phyloP scores from a whole-genome alignment of 768 basidiomycete genomes.

The Austroboletus festivus region DNA sequence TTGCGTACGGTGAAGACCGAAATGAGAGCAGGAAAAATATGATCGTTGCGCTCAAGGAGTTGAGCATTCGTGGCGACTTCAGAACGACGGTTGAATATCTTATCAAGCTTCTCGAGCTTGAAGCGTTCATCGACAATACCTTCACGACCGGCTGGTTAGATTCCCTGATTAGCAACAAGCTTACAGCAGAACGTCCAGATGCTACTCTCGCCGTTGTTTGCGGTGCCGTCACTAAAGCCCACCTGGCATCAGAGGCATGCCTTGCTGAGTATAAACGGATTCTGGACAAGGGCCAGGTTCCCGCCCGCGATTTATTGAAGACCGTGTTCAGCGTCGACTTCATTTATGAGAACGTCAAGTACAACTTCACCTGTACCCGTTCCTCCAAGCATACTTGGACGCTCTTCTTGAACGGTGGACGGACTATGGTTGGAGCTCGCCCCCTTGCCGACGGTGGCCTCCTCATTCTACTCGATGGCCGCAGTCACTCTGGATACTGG shows the following conservation, averaged over 20 bases:
- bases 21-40: conserved; percentile 96
- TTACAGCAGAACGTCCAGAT: conserved; percentile 97
- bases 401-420: conserved; percentile 93
- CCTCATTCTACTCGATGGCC: conserved; percentile 85
- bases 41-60: conserved; percentile 97
- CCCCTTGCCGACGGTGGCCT: conserved; percentile 94
- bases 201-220: conserved; percentile 90
- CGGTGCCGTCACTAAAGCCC: conserved; percentile 93
- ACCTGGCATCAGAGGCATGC: conserved; percentile 85
- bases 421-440: conserved; percentile 88
- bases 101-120: conserved; percentile 94
- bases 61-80: conserved; percentile 98
- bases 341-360: conserved; percentile 93
- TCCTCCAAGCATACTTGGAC: conserved; percentile 89
- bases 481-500: conserved; percentile 97
- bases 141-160: conserved; percentile 99
- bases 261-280: conserved; percentile 92
- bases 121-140: conserved; percentile 95
- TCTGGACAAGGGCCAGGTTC: conserved; percentile 97
- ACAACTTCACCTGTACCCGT: conserved; percentile 92
- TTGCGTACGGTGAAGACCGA: conserved; percentile 97
- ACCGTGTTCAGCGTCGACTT: conserved; percentile 97
- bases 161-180: conserved; percentile 92
- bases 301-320: conserved; percentile 89
- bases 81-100: conserved; percentile 98